These are phyloP conservation scores for Albophoma yamanashiensis DNA, from an alignment of 2,329 filamentous ascomycete species.

Conservation along the genomic window DNA sequence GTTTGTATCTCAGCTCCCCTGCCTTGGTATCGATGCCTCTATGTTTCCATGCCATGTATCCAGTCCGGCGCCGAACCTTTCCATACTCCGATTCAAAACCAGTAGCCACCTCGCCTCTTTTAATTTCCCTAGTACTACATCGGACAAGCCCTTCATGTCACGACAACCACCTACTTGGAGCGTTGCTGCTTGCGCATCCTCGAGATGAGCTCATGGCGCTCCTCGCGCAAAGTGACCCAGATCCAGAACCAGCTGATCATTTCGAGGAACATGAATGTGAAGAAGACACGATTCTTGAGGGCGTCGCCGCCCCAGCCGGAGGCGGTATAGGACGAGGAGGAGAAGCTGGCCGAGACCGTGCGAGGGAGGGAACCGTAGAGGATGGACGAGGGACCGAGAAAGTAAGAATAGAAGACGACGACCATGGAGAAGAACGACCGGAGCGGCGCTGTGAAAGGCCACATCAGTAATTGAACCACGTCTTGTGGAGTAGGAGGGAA, in stretches of 20 bases:
- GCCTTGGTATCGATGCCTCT: neutral
- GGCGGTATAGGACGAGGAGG: conserved; percentile 24
- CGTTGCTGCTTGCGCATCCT: conserved; percentile 18
- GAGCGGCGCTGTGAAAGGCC: conserved; percentile 40
- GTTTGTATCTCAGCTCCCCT: neutral
- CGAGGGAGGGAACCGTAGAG: conserved; percentile 24
- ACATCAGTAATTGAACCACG: conserved; percentile 1
- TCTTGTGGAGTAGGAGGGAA: conserved; percentile 6
- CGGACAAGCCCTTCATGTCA: neutral
- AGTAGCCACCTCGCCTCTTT: neutral
- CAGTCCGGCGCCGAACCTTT: neutral
- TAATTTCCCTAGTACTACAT: neutral
- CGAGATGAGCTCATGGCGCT: conserved; percentile 33
- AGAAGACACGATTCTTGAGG: conserved; percentile 75
- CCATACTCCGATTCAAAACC: neutral
- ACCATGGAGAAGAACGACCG: conserved; percentile 52
- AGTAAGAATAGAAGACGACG: conserved; percentile 53
- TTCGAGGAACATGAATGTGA: conserved; percentile 78
- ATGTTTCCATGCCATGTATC: neutral
- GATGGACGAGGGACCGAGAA: conserved; percentile 43
- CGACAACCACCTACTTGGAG: neutral
- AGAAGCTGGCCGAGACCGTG: conserved; percentile 15
- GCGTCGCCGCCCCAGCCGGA: conserved; percentile 48
- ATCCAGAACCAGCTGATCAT: conserved; percentile 82
- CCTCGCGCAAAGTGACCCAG: conserved; percentile 59